Percentiles rank a stretch among this genome's conserved stretches.
phyloP scores from a whole-genome alignment of 2,329 filamentous ascomycete species.

The Westerdykella ornata region DNA sequence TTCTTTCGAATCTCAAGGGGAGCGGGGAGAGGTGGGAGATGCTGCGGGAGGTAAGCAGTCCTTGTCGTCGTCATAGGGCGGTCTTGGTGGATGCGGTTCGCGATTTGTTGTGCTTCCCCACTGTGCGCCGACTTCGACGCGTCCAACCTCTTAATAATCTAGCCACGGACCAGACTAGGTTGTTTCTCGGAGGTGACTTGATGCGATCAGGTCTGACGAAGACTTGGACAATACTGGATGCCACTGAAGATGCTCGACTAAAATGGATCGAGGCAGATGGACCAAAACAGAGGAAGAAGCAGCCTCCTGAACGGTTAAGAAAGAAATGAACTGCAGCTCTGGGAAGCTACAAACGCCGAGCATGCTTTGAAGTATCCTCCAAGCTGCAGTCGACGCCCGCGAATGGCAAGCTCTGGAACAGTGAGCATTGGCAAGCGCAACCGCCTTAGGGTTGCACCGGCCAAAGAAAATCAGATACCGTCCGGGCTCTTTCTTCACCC shows the following conservation, averaged over 20 bases:
- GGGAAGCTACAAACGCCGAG: no score
- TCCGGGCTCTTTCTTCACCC: no score
- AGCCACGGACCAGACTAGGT: not conserved
- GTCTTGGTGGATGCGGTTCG: not conserved
- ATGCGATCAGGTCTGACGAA: not conserved
- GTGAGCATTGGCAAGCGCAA: no score
- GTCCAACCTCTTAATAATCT: not conserved
- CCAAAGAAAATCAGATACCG: no score
- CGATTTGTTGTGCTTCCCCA: not conserved
- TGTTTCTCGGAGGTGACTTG: not conserved
- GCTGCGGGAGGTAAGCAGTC: slow-evolving; percentile 9
- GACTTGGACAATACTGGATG: not conserved
- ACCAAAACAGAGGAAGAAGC: not conserved
- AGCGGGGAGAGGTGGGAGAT: slow-evolving; percentile 16
- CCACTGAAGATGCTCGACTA: not conserved
- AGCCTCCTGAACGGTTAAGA: no score
- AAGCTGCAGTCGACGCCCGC: no score
- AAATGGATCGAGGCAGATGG: not conserved
- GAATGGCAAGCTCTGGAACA: no score
- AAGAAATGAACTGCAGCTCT: no score
- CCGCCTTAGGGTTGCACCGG: no score
- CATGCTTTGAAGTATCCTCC: no score
- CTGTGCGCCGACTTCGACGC: not conserved
- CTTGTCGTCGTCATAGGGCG: not conserved
- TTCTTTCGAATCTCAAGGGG: slow-evolving; percentile 29